Base-by-base conservation (phyloP, 2,329 filamentous ascomycete species). In the Xylariaceae sp. region DNA sequence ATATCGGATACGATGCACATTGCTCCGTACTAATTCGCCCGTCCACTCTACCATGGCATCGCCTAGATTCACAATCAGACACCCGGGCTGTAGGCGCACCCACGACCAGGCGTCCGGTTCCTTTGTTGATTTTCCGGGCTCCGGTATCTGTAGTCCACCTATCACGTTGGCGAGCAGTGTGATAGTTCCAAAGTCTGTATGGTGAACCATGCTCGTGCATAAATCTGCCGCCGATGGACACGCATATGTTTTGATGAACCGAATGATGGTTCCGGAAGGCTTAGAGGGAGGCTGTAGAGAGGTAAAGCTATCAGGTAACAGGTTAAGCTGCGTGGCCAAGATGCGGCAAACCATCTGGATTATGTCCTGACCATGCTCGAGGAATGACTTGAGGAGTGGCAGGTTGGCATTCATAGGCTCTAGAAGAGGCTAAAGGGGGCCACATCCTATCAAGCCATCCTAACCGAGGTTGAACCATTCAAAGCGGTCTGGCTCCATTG, bases 161-260 rank as follows among this genome's bases (percentile, higher is more conserved):
- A 72, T 21, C 4, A 71, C 60, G 46, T 74, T 72, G 44, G 71
- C 71, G 0, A 75, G 65, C 0, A 75, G 58, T 1, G 74, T 75
- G 10, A 74, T 64, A 4, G 64, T 69, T 4, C 73, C 73, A 40
- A 74, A 71, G 52, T 75, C 72, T 1, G 71, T 73, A 44, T 76
- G 71, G 18, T 68, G 63, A 10, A 67, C 58, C 55, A 71, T 69
- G 48, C 59, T 66, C 20, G 62, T 65, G 48, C 65, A 54, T 1
- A 63, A 44, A 26, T 65, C 60, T 37, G 62, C 57, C 9, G 37
- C 37, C 9, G 20, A 7, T 14, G 53, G 50, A 43, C 59, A 53
- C 5, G 63, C 61, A 23, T 59, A 60, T 2, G 54, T 44, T 45
- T 65, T 64, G 54, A 63, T 57, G 23, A 66, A 32, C 2, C 59